These are phyloP conservation scores for Dionaea muscipula DNA, from an alignment of 179 eudicot species.

Conservation along the genomic window DNA sequence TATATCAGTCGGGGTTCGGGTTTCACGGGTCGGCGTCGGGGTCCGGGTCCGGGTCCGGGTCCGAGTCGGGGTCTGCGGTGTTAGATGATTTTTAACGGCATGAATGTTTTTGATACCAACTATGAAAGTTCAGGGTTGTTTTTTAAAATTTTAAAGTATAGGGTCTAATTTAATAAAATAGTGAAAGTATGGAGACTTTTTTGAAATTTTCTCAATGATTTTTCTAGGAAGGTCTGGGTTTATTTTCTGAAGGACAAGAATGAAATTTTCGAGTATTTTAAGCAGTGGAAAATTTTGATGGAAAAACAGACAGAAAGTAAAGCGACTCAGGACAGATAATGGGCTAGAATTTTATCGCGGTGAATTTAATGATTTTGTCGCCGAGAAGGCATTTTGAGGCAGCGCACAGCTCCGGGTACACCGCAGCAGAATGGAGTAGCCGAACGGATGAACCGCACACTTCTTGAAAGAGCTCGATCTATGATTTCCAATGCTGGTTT, in stretches of 20 bases:
- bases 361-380: slow-evolving; percentile 5
- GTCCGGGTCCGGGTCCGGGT: too few species aligned
- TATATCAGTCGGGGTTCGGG: too few species aligned
- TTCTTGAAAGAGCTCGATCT: slow-evolving; percentile 1
- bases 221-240: background rate
- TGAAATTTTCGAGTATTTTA: background rate
- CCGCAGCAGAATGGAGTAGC: slow-evolving; percentile 14
- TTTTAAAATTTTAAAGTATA: too few species aligned
- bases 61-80: too few species aligned
- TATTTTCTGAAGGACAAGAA: background rate
- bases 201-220: background rate
- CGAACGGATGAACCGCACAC: background rate
- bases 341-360: slow-evolving; percentile 13
- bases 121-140: too few species aligned
- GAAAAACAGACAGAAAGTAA: slow-evolving; percentile 15
- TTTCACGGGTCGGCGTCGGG: too few species aligned
- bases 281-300: background rate
- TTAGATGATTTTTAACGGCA: too few species aligned
- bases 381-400: slow-evolving; percentile 10
- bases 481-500: slow-evolving; percentile 4
- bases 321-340: slow-evolving; percentile 11
- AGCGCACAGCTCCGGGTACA: slow-evolving; percentile 2
- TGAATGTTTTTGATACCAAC: too few species aligned
- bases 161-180: too few species aligned
- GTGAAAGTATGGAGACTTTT: too few species aligned